phyloP scores from a whole-genome alignment of 2,329 filamentous ascomycete genomes.

The Stachybotrys chartarum region DNA sequence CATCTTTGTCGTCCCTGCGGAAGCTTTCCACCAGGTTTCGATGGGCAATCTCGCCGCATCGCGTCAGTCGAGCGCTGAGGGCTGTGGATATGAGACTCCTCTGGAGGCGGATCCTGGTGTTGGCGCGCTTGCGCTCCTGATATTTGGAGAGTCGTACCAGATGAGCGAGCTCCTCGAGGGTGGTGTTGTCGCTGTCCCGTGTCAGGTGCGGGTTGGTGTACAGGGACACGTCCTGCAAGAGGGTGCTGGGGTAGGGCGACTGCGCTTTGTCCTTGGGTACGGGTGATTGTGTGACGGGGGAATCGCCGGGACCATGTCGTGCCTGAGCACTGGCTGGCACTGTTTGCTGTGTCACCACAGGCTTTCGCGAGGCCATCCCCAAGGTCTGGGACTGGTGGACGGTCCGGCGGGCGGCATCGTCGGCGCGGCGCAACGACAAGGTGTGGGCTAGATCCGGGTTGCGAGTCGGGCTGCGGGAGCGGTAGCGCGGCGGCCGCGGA shows the following conservation, averaged over 20 bases:
- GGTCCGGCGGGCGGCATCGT: conserved; percentile 32
- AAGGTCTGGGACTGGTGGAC: conserved; percentile 26
- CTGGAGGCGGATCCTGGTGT: conserved; percentile 66
- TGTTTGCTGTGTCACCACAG: conserved; percentile 40
- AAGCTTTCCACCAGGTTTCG: conserved; percentile 73
- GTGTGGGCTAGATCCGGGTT: conserved; percentile 36
- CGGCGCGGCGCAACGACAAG: conserved; percentile 34
- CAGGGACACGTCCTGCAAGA: conserved; percentile 58
- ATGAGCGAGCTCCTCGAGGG: conserved; percentile 70
- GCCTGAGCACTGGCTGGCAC: conserved; percentile 19
- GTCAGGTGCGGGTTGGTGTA: conserved; percentile 57
- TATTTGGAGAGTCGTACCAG: conserved; percentile 71
- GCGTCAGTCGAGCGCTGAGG: conserved; percentile 65
- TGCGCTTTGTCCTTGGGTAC: conserved; percentile 33
- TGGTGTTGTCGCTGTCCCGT: conserved; percentile 58
- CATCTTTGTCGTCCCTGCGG: conserved; percentile 70
- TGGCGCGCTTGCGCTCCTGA: conserved; percentile 72
- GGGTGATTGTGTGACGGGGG: conserved; percentile 20
- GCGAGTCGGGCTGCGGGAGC: conserved; percentile 48
- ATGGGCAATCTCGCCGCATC: conserved; percentile 68
- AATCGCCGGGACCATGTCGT: conserved; percentile 18
- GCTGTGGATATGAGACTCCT: conserved; percentile 68
- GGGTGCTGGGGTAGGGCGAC: conserved; percentile 40
- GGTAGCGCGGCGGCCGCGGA: conserved; percentile 40
- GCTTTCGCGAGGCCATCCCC: conserved; percentile 35